Base-by-base conservation (phyloP, 78 protist genomes). In the Cavenderia fasciculata region DNA sequence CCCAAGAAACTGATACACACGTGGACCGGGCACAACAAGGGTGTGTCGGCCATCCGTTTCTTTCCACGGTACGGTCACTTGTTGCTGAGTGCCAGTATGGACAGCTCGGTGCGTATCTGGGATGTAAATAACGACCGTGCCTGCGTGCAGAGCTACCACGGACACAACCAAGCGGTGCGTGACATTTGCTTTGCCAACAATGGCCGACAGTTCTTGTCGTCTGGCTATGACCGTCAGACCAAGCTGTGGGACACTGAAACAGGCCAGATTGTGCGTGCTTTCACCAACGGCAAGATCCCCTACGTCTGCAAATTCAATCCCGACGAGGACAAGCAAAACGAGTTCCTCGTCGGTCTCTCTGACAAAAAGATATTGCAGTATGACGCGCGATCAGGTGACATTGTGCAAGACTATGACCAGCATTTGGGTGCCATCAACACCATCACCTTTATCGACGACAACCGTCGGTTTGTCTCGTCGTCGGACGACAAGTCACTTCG, bases 211-310 rank as follows among this genome's bases (percentile, higher is more conserved):
- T 97, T 98, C 97, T 40, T 95, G 66, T 86, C 94, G 27, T 47
- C 77, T 72, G 31, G 94, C 0, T 95, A 86, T 85, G 99, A 98
- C 73, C 54, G 92, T 33, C 25, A 36, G 29, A 59, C 95, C n/a
- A 34, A 79, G 49, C 54, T 90, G 52, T 98, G 99, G 99, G 99
- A 98, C 72, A 97, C 98, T 19, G 99, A 98, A 63, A 98, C 99
- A 3, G 99, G 99, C 8, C 46, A 93, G 74, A 72, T 94, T 54
- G 23, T 95, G 33, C 29, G 61, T 21, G 34, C 97, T 1, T 96
- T 31, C 69, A 52, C 66, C 51, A 87, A 87, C 52, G 92, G 92
- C 7, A 27, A 56, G 34, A 31, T 66, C 11, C 97, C 98, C 6
- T 82, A 74, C 86, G 85, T 94, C 62, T 89, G 94, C 43, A 79